Base-by-base conservation (phyloP, 352 stramenopile species). In the Phytopythium boreale region DNA sequence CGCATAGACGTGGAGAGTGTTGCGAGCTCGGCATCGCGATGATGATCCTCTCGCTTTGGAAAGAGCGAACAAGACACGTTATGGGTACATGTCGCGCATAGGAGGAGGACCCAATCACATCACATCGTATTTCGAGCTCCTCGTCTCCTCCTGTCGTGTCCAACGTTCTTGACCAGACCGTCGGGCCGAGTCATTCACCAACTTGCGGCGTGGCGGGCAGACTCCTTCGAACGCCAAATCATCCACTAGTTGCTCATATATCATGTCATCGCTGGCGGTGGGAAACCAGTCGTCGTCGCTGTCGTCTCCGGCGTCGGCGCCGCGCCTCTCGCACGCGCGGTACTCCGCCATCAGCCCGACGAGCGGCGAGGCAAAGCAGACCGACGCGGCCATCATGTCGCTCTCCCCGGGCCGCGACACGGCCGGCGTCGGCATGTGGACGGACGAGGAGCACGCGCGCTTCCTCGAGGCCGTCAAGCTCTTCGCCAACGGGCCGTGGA, bases 391-490 rank as follows among this genome's bases (percentile, higher is more conserved):
- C 7, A 44, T 58, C 29, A 59, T 59, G 53, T 17, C 53, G 53
- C 53, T 59, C 17, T 59, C 53, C 20, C 50, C 50, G 26, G 17
- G 50, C 26, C 27, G 34, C 53, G 53, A 44, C 36, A 68, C 67
- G 7, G 47, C 52, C 20, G 73, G 73, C 41, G 65, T 77, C 26
- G 78, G 78, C 37, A 82, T 83, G 68, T 90, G 84, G 84, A 89
- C 81, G 12, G 72, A 79, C 34, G 80, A 89, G 37, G 84, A 92
- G 61, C 83, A 90, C 65, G 70, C 76, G n/a, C 74, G 76, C 20
- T 92, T 92, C 68, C 73, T 93, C 43, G 79, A 90, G 61, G 82
- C 74, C 22, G 86, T 93, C 63, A 87, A 89, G 63, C 72, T 89
- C 46, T 92, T 89, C 70, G 69, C 77, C 39, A 89, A 78, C 34